Evolutionary conservation across 495 filamentous ascomycete species (phyloP), one percentile per base, ranked within the genome.

Genomic region (Penicillium nucicola): DNA sequence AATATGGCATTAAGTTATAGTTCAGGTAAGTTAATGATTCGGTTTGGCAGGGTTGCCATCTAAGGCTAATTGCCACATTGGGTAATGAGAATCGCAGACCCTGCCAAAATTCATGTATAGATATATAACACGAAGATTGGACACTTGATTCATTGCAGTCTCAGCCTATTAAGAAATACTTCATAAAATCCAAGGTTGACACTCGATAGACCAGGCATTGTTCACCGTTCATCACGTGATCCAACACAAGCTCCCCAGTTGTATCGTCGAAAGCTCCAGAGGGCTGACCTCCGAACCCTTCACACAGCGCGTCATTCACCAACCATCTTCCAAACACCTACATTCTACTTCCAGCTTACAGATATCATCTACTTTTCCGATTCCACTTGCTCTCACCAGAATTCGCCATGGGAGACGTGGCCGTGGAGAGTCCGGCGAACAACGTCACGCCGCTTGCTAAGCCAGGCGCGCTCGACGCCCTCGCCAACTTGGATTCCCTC

Each of bases 401-500:
- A 55, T 56, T 48, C 58, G 83, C 56, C 59, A 92, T 95, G 90
- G 90, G 81, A 65, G 89, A 93, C 74, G 82, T 89, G 58, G 77
- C 83, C 61, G 84, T 95, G 58, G 89, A 95, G 71, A 91, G 80
- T 70, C 83, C 88, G 56, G 76, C 80, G 66, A 87, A 84, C 78
- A 78, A 71, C 61, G 72, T 85, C 61, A 80, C 83, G 64, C 83
- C 87, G 60, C 85, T 88, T 67, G 86, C 84, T 75, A 92, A 88
- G 76, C 80, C 82, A 60, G 73, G 80, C 62, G 84, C 85, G n/a
- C 87, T 93, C 48, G 77, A 79, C 45, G 84, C 83, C 55, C 90
- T 97, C 62, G 85, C 89, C 32, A 96, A 90, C 71, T 84, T 96
- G 70, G 92, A 96, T 66, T 84, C 83, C 36, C 80, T 95, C 40